These are phyloP conservation scores for Anastatica hierochuntica DNA, from an alignment of 345 rosid species.

Conservation along the genomic window DNA sequence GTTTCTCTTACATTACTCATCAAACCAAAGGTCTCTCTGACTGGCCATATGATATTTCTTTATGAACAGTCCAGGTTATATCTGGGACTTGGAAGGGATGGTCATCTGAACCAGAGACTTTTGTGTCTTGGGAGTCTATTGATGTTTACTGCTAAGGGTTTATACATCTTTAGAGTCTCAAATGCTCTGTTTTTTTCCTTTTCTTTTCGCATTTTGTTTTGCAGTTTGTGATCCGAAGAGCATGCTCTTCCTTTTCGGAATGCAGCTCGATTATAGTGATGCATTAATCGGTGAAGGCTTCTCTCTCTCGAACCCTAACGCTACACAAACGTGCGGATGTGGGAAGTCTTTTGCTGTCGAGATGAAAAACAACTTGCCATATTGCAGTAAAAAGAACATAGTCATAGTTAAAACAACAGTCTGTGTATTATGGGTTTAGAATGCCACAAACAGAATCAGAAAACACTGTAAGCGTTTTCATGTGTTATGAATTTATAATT, in stretches of 20 bases:
- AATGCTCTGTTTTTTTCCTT: neutral
- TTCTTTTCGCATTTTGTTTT: slow-evolving; percentile 1
- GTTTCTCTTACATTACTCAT: slow-evolving; percentile 1
- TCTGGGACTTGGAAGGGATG: slow-evolving; percentile 94
- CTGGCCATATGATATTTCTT: slow-evolving; percentile 17
- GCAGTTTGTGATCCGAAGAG: slow-evolving; percentile 99
- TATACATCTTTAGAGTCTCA: neutral
- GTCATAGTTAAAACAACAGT: neutral
- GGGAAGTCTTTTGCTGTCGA: slow-evolving; percentile 68
- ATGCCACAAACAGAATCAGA: neutral
- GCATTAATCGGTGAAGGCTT: slow-evolving; percentile 96
- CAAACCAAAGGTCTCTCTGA: neutral
- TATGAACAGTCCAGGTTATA: slow-evolving; percentile 72
- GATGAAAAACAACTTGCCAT: slow-evolving; percentile 27
- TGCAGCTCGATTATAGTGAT: slow-evolving; percentile 91
- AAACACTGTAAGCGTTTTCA: neutral
- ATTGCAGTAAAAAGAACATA: slow-evolving; percentile 2
- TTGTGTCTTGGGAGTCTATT: neutral
- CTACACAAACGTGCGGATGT: slow-evolving; percentile 79
- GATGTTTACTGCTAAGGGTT: neutral
- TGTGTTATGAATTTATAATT: neutral
- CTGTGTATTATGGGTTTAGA: slow-evolving; percentile 10
- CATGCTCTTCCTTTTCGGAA: slow-evolving; percentile 80
- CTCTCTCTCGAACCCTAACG: slow-evolving; percentile 86
- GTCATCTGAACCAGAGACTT: slow-evolving; percentile 11